Conservation (phyloP, 192 early-diverging fungal species). For the Coemansia sp. region DNA sequence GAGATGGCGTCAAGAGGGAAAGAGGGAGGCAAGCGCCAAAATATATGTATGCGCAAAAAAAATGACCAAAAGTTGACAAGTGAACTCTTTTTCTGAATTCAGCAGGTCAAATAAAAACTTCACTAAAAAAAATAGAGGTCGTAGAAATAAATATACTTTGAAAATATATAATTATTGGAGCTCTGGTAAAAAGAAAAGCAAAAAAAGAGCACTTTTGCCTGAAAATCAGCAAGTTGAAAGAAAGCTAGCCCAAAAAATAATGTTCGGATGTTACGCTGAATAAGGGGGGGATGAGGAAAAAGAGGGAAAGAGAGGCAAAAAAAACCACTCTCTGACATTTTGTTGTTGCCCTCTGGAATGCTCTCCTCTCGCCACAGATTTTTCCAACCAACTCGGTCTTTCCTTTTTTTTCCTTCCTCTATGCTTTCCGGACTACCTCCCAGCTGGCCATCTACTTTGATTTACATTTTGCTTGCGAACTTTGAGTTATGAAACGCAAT, state of each 20-base stretch:
- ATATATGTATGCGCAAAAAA: neutral
- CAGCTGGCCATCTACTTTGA: too few relatives aligned
- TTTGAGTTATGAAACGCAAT: too few relatives aligned
- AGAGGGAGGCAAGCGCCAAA: neutral
- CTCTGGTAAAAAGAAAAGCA: constrained; percentile 1
- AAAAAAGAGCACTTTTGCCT: constrained; percentile 2
- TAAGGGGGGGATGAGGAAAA: constrained; percentile 6
- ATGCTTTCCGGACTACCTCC: too few relatives aligned
- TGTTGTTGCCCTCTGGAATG: too few relatives aligned
- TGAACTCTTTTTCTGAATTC: constrained; percentile 9
- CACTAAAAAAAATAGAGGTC: neutral
- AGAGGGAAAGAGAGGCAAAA: neutral
- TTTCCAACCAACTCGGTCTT: too few relatives aligned
- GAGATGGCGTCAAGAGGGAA: neutral
- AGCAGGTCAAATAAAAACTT: neutral
- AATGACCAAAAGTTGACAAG: neutral
- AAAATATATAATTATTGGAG: neutral
- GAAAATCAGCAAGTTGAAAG: too few relatives aligned
- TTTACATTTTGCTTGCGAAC: too few relatives aligned
- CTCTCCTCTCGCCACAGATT: too few relatives aligned
- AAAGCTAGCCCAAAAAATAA: constrained; percentile 3
- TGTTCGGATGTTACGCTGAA: constrained; percentile 6
- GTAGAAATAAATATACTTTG: constrained; percentile 1
- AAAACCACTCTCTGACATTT: too few relatives aligned
- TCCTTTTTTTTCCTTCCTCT: too few relatives aligned